Evolutionary conservation across 2,329 filamentous ascomycete genomes (phyloP).

Genomic region (Chaetomiaceae sp.): DNA sequence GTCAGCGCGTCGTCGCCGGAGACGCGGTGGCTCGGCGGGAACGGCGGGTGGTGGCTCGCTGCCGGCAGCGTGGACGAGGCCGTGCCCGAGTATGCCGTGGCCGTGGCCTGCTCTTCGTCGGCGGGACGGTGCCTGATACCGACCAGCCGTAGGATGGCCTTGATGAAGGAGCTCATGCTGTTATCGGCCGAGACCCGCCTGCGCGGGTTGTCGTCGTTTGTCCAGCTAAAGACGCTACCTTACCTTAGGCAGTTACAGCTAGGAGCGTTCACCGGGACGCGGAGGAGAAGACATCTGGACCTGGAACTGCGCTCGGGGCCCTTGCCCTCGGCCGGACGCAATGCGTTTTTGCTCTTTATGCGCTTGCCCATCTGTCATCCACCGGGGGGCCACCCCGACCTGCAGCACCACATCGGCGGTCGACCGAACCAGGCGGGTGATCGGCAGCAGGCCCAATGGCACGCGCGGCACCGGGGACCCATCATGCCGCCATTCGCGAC

Average conservation of each 20-base stretch:
- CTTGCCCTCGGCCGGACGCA: too few species aligned
- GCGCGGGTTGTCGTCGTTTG: background rate
- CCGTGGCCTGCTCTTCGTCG: background rate
- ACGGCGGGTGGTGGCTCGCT: background rate
- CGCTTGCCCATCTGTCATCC: too few species aligned
- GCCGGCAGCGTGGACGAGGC: background rate
- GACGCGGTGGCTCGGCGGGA: slow-evolving; percentile 10
- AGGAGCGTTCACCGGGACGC: too few species aligned
- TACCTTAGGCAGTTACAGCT: too few species aligned
- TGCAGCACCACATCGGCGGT: too few species aligned
- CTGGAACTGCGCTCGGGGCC: too few species aligned
- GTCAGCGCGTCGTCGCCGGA: slow-evolving; percentile 25
- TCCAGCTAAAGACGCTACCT: background rate
- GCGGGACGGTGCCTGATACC: background rate
- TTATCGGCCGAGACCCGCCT: too few species aligned
- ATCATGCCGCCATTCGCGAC: background rate
- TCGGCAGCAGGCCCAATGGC: background rate
- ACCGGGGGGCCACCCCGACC: too few species aligned
- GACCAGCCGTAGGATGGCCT: background rate
- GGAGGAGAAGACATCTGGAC: too few species aligned
- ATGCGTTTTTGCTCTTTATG: too few species aligned
- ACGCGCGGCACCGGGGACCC: background rate
- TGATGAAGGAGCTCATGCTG: slow-evolving; percentile 2
- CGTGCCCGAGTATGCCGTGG: background rate
- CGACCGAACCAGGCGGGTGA: too few species aligned